Evolutionary conservation across 2,329 filamentous ascomycete species (phyloP).

Genomic region (Rutstroemia sydowiana): DNA sequence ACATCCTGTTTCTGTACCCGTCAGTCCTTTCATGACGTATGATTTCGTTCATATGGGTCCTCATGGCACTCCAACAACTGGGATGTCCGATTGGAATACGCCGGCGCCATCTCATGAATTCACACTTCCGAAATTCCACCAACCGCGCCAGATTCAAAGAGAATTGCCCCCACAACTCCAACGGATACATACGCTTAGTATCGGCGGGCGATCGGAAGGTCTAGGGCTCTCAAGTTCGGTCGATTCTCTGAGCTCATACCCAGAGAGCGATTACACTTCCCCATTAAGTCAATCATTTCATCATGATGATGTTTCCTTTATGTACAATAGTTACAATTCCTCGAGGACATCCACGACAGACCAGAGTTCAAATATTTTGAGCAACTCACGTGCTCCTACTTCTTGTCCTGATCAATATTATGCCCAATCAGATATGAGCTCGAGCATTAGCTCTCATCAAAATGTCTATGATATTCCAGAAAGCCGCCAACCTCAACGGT

Average conservation of each 20-base stretch:
- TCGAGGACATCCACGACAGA: constrained; percentile 46
- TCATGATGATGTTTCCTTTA: constrained; percentile 48
- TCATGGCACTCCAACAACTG: constrained; percentile 19
- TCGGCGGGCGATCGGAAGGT: constrained; percentile 31
- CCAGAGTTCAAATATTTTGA: constrained; percentile 47
- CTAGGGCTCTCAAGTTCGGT: constrained; percentile 25
- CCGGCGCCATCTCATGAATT: constrained; percentile 23
- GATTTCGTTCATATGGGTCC: constrained; percentile 35
- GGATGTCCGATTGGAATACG: constrained; percentile 29
- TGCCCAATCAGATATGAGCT: constrained; percentile 52
- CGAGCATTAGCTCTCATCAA: constrained; percentile 52
- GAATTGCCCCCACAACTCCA: constrained; percentile 42
- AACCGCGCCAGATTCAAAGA: constrained; percentile 22
- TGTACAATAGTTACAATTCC: constrained; percentile 47
- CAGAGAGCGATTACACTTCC: constrained; percentile 49
- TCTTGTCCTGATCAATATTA: constrained; percentile 56
- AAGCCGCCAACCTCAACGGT: constrained; percentile 24
- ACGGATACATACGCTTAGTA: constrained; percentile 40
- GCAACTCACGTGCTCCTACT: constrained; percentile 47
- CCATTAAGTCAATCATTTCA: constrained; percentile 47
- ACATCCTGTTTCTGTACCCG: constrained; percentile 15
- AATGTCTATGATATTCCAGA: constrained; percentile 45
- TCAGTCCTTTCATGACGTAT: constrained; percentile 30
- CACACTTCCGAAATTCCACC: constrained; percentile 9
- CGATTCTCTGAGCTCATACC: constrained; percentile 46